Base-by-base conservation (phyloP, 1,284 basidiomycete genomes). In the Ganoderma multipileum region DNA sequence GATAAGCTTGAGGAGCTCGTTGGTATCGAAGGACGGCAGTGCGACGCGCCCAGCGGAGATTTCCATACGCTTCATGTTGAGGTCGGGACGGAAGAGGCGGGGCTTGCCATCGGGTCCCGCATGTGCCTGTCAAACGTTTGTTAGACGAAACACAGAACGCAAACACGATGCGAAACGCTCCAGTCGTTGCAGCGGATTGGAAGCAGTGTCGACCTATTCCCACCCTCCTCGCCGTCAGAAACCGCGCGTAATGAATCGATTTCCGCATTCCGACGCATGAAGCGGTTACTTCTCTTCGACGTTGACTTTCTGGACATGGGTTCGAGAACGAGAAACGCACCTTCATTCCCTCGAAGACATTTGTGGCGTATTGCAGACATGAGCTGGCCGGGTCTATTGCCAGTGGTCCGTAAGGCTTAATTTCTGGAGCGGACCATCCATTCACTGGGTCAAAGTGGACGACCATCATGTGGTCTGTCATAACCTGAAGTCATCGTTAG, bases 281-380 rank as follows among this genome's bases (percentile, higher is more conserved):
- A n/a, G 33, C 4, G 33, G 8, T 33, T 33, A 8, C 8, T 8
- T 33, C 33, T 8, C 33, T 1, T 8, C 4, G 8, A 33, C 33
- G 33, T 33, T 8, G 33, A 33, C 33, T 33, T n/a, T n/a, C n/a
- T 33, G 33, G 33, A 33, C 33, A 33, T 33, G 33, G 33, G 33
- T 33, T 33, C 33, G 33, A 8, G 47, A 18, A n/a, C 28, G 6
- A 18, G 1, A 30, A 41, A 86, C 78, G 20, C 57, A 87, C 89
- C 85, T 97, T 97, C 91, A 96, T 93, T 1, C 95, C 95, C 78
- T 97, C 95, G 71, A 96, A 97, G 4, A 94, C 82, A 70, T 88
- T 93, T 1, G 90, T 84, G 18, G 89, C 90, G 76, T 96, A 97
- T 63, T 94, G 91, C 72, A 94, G 85, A 72, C 90, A 90, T 18